Base-by-base conservation (phyloP, 2,329 filamentous ascomycete genomes). In the Helminthosporium solani region DNA sequence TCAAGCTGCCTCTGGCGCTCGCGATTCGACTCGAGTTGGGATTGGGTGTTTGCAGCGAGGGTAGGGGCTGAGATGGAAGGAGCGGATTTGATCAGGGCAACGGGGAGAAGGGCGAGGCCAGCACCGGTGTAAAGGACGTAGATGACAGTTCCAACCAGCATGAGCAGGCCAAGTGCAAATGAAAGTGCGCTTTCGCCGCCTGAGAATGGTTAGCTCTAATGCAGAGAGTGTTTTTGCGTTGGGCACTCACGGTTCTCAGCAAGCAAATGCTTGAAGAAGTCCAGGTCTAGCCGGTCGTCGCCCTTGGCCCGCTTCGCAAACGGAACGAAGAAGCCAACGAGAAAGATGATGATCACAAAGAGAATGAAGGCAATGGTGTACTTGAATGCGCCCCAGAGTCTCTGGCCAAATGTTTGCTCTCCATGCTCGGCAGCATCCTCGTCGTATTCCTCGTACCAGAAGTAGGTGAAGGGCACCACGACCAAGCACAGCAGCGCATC, bases 401-500 rank as follows among this genome's bases (percentile, higher is more conserved):
- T 82, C 62, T 83, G 81, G 6, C 78, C 79, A 47, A 86, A 70
- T 2, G 87, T 86, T 66, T 91, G 85, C 23, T 82, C 83, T 25
- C 89, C 88, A 50, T 88, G 82, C 60, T 95, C 88, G 27, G 86
- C 80, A 50, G 90, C 90, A 16, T 92, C 85, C 72, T 96, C 90
- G 62, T 96, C 92, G 56, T 95, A 95, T 70, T 97, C 94, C 70
- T 99, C 94, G 64, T 95, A 94, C 84, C 87, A 96, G 70, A 99
- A 99, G 75, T 99, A 99, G 38, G 91, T 87, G 66, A 99, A 99
- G 0, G 94, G 94, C 16, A 97, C 87, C 35, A 96, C 81, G 15
- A 97, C 70, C 36, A 99, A 77, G 64, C 94, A 99, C 9, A 99
- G 81, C 5, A 96, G 68, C 1, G 90, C 88, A 70, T 99, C 94